These are phyloP conservation scores for Yamadazyma insecticola DNA, from an alignment of 805 yeast genomes.

Conservation along the genomic window DNA sequence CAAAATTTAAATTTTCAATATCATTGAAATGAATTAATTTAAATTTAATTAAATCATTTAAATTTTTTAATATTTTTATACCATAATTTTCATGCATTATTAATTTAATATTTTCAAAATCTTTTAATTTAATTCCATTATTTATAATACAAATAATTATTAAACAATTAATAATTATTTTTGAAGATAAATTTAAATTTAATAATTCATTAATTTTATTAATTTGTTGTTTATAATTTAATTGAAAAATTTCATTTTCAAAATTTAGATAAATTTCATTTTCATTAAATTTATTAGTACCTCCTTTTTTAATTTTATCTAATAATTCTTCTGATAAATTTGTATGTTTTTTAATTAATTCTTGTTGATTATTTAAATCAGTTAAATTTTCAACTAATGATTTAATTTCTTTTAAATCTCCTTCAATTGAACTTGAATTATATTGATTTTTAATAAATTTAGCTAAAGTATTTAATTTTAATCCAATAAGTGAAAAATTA, in stretches of 20 bases:
- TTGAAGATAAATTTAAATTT: conserved; percentile 26
- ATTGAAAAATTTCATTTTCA: conserved; percentile 64
- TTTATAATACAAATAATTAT: conserved; percentile 58
- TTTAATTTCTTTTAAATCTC: conserved; percentile 48
- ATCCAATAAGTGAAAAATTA: conserved; percentile 80
- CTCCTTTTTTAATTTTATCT: conserved; percentile 31
- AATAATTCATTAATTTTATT: conserved; percentile 34
- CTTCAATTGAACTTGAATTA: conserved; percentile 15
- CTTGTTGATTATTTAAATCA: conserved; percentile 62
- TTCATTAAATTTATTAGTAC: conserved; percentile 19
- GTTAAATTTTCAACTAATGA: conserved; percentile 68
- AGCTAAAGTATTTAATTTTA: conserved; percentile 65
- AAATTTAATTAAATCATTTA: conserved; percentile 46
- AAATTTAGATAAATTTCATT: conserved; percentile 50
- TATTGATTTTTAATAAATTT: conserved; percentile 64
- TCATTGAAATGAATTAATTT: conserved; percentile 40
- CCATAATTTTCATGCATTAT: conserved; percentile 67
- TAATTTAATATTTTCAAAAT: conserved; percentile 48
- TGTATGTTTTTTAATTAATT: conserved; percentile 68
- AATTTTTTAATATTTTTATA: conserved; percentile 39
- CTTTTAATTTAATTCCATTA: conserved; percentile 66
- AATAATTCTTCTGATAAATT: conserved; percentile 64
- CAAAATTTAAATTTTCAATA: conserved; percentile 13
- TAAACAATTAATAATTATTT: conserved; percentile 48
- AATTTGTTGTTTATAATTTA: conserved; percentile 31